A percentile compares a stretch with the other conserved stretches of the same genome.
Conservation (phyloP, 1,284 basidiomycete genomes). For the Ganoderma boninense region DNA sequence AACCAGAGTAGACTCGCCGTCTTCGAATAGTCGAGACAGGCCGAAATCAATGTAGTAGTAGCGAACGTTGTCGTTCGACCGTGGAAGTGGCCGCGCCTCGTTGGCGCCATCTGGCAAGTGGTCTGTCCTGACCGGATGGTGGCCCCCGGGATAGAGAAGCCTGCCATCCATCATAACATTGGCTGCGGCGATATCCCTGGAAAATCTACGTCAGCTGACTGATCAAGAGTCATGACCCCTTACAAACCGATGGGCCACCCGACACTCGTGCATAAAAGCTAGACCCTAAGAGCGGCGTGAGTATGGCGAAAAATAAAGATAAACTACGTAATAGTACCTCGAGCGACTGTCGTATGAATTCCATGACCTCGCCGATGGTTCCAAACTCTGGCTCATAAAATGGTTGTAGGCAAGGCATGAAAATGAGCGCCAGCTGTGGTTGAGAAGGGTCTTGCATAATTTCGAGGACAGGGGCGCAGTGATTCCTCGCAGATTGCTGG, state of each 20-base stretch:
- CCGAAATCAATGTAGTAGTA: slow-evolving; percentile 44
- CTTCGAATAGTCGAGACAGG: slow-evolving; percentile 27
- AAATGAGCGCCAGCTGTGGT: slow-evolving; percentile 23
- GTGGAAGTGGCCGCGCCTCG: slow-evolving; percentile 9
- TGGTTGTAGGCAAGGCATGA: slow-evolving; percentile 38
- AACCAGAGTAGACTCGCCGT: slow-evolving; percentile 17
- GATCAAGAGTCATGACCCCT: neutral
- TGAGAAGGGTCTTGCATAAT: slow-evolving; percentile 25
- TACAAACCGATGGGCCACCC: slow-evolving; percentile 38
- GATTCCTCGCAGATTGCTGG: slow-evolving; percentile 19
- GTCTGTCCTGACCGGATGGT: slow-evolving; percentile 34
- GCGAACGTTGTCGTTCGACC: slow-evolving; percentile 23
- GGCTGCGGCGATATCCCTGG: slow-evolving; percentile 36
- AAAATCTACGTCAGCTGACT: neutral
- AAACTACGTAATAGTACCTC: slow-evolving; percentile 28
- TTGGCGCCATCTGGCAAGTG: slow-evolving; percentile 22
- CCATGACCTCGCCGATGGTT: slow-evolving; percentile 37
- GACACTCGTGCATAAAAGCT: slow-evolving; percentile 36
- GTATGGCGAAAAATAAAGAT: neutral
- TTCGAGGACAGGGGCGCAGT: slow-evolving; percentile 33
- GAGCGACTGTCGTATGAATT: slow-evolving; percentile 38
- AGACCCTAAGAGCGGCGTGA: slow-evolving; percentile 32
- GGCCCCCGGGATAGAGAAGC: slow-evolving; percentile 36
- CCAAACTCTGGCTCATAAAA: slow-evolving; percentile 35
- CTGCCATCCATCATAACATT: slow-evolving; percentile 45